Base-by-base conservation (phyloP, 192 early-diverging fungal genomes). In the Spizellomyces punctatus region DNA sequence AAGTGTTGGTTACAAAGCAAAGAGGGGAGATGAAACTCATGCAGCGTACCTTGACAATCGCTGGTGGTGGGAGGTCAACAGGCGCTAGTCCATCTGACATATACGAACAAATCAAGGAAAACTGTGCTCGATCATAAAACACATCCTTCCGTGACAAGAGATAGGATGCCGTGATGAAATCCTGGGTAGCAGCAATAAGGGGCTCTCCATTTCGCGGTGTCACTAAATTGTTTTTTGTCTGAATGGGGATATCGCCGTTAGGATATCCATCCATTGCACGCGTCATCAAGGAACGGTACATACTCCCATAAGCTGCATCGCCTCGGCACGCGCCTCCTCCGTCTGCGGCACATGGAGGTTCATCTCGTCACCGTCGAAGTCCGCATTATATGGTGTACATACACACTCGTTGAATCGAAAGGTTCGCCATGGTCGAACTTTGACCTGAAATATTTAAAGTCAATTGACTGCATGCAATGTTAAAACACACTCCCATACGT, bases 291-390 rank as follows among this genome's bases (percentile, higher is more conserved):
- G 27, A 36, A 3, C 27, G 27, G 27, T 36, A 36, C 27, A 36
- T 55, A 82, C 81, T 21, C 96, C 96, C 95, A 98, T 96, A 55
- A 99, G 80, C 74, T 95, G 90, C 68, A 95, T 91, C 0, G 96
- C 96, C 77, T 99, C 98, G 8, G 95, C 88, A 12, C 95, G 87
- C 1, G 98, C 96, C 82, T 99, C 98, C 78, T 99, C 96, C 1
- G 98, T 98, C 81, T 99, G 98, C 36, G 98, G 98, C 5, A 99
- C 90, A 80, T 99, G 98, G 78, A 99, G 81, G 75, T 99, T 99
- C 98, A 99, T 99, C 79, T 99, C 98, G 78, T 99, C 98, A 71
- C 98, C 98, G 69, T 99, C 98, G 73, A 98, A 98, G 88, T 98
- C 98, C 46, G 98, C 98, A 78, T 99, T 99, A 76, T 98, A 99